A percentile compares a stretch with the other conserved stretches of the same genome.
These are phyloP conservation scores for Acacia pycnantha DNA, from an alignment of 331 rosid genomes.

Conservation along the genomic window DNA sequence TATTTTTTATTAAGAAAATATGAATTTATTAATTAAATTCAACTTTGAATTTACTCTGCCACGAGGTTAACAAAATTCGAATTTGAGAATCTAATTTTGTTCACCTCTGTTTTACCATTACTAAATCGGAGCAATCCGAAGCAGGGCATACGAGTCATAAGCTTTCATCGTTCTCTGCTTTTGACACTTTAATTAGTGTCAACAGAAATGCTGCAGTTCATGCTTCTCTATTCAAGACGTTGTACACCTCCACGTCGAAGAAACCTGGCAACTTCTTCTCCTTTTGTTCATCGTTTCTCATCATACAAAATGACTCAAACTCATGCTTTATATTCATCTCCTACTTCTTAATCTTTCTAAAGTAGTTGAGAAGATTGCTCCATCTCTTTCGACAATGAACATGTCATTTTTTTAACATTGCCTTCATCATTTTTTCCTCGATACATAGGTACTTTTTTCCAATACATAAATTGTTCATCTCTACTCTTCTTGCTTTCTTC, in stretches of 20 bases:
- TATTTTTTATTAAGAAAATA: no score
- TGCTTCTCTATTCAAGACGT: conserved; percentile 33
- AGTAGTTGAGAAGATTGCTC: conserved; percentile 47
- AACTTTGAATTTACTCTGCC: no score
- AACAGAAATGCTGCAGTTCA: conserved; percentile 31
- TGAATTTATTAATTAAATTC: no score
- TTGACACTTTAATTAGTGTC: conserved; percentile 19
- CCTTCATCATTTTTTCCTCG: no score
- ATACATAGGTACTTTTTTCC: no score
- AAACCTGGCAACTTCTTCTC: conserved; percentile 52
- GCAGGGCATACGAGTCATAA: no score
- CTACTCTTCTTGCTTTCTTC: no score
- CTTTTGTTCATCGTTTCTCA: conserved; percentile 40
- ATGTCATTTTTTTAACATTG: conserved; percentile 11
- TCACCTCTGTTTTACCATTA: no score
- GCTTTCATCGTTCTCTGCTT: conserved; percentile 12
- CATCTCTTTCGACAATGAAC: background rate
- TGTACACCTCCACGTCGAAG: conserved; percentile 52
- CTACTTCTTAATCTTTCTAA: conserved; percentile 55
- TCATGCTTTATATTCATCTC: conserved; percentile 31
- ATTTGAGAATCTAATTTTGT: no score
- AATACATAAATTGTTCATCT: no score
- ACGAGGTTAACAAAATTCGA: no score
- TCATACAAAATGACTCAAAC: conserved; percentile 49
- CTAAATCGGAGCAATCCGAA: no score